phyloP scores from a whole-genome alignment of 768 basidiomycete genomes.

The Pisolithus microcarpus region DNA sequence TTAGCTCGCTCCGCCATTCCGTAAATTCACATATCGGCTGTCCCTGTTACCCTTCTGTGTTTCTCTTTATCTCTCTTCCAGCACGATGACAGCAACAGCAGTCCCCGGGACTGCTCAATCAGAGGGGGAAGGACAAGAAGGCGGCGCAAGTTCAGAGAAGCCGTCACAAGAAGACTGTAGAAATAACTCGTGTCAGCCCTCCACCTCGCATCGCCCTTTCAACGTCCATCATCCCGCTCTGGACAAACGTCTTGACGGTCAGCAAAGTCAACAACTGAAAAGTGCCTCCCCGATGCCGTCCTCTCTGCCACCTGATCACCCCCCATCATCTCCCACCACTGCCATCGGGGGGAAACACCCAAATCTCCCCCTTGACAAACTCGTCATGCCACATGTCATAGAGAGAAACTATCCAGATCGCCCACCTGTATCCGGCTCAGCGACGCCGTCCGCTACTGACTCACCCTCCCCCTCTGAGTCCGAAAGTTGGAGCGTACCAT shows the following conservation, averaged over 20 bases:
- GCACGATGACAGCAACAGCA: conserved; percentile 23
- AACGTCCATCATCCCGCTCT: not conserved
- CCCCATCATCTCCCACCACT: conserved; percentile 6
- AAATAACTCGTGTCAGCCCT: conserved; percentile 8
- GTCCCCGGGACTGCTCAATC: conserved; percentile 38
- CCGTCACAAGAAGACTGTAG: conserved; percentile 36
- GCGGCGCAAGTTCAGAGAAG: conserved; percentile 42
- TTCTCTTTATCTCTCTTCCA: not conserved
- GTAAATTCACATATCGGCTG: too few relatives aligned
- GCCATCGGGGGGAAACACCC: not conserved
- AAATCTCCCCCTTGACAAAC: conserved; percentile 13
- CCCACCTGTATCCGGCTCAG: conserved; percentile 34
- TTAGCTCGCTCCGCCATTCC: too few relatives aligned
- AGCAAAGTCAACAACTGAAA: not conserved
- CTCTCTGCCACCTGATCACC: conserved; percentile 7
- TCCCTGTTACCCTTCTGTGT: too few relatives aligned
- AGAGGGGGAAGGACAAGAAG: conserved; percentile 50
- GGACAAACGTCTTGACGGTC: not conserved
- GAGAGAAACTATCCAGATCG: not conserved
- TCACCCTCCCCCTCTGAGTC: conserved; percentile 53
- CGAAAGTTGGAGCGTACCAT: conserved; percentile 54
- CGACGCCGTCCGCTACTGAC: conserved; percentile 32
- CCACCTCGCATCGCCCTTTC: not conserved
- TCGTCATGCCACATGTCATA: not conserved
- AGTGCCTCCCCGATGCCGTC: conserved; percentile 9